Base-by-base conservation (phyloP, 805 yeast species). In the Ogataea henricii region DNA sequence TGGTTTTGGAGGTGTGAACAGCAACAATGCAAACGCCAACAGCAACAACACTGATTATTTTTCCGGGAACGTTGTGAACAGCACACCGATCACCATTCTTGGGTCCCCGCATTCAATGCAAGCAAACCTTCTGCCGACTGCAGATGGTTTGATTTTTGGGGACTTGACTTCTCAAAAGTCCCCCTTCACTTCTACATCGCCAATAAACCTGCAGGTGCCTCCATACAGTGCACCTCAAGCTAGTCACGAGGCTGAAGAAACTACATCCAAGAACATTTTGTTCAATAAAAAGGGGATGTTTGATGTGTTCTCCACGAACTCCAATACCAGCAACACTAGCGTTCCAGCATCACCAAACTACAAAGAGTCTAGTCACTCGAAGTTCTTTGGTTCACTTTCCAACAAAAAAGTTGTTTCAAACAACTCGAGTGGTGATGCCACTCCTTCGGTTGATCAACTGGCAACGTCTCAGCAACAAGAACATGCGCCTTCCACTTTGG, bases 331-430 rank as follows among this genome's bases (percentile, higher is more conserved):
- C 47, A 52, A 43, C 36, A 25, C 46, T 6, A 53, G 57, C 22
- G 32, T 54, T 4, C 52, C 56, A 6, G 54, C 56, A 9, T 57
- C 61, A n/a, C 61, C 64, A 12, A 47, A 45, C 13, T 36, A 46
- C 30, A 51, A 54, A 5, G 60, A 55, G 7, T 34, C 53, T 1
- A 53, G 30, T 14, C 45, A 48, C 16, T 55, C 60, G 22, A 58
- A 56, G 34, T 50, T 56, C n/a, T 49, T 61, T 29, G 56, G 56
- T 4, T 44, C 56, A 16, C 9, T 57, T 43, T 41, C 48, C 12
- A 40, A 32, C 14, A 50, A 48, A 23, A 48, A 52, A 27, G 32
- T 51, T 21, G 18, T 49, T 13, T 55, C 60, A 7, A 53, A 34
- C 21, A 35, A 45, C 30, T 47, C 55, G 4, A 46, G 45, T 21